These are phyloP conservation scores for Cytospora schulzeri DNA, from an alignment of 2,329 filamentous ascomycete species.

Conservation along the genomic window DNA sequence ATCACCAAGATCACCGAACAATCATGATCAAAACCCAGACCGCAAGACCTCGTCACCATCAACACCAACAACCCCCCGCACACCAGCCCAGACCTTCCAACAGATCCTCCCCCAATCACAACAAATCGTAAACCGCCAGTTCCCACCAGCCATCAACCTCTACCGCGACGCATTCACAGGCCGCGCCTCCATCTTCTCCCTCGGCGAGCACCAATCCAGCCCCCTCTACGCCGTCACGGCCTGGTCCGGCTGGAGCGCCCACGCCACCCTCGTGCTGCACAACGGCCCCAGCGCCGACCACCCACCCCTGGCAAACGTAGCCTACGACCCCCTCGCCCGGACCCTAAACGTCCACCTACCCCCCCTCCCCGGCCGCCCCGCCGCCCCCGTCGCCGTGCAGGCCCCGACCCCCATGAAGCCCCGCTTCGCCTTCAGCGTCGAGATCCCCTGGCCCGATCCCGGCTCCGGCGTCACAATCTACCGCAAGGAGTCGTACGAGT, in stretches of 20 bases:
- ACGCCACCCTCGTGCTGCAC: conserved; percentile 40
- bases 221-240: conserved; percentile 39
- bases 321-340: conserved; percentile 26
- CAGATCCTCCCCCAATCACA: conserved; percentile 12
- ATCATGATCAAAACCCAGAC: neutral
- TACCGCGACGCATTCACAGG: conserved; percentile 32
- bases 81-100: conserved; percentile 20
- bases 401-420: conserved; percentile 11
- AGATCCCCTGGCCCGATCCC: conserved; percentile 34
- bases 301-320: conserved; percentile 37
- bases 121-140: conserved; percentile 34
- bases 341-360: conserved; percentile 37
- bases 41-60: neutral
- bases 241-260: conserved; percentile 33
- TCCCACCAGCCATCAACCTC: conserved; percentile 39
- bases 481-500: conserved; percentile 44
- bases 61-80: conserved; percentile 5
- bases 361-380: conserved; percentile 29
- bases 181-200: conserved; percentile 28
- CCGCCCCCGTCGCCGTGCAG: conserved; percentile 27
- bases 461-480: conserved; percentile 13
- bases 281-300: conserved; percentile 35
- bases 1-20: neutral
- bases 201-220: conserved; percentile 38
- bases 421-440: conserved; percentile 37